Conservation (phyloP, 2,329 filamentous ascomycete species). For the Pestalotiopsis sp. region DNA sequence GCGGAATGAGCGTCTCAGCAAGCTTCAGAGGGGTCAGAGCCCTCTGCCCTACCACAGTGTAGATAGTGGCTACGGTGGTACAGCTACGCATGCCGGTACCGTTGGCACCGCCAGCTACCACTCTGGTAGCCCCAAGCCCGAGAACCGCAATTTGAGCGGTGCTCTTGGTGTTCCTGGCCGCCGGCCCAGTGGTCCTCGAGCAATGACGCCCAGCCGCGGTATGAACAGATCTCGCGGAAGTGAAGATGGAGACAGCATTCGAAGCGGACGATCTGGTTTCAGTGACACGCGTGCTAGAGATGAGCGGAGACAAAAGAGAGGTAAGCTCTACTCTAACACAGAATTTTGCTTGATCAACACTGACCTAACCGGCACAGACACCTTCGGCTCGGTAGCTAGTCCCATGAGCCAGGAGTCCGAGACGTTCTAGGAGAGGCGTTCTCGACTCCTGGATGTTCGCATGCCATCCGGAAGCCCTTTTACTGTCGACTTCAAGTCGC, state of each 20-base stretch:
- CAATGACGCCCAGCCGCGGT: conserved; percentile 60
- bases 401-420: conserved; percentile 51
- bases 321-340: conserved; percentile 37
- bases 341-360: conserved; percentile 14
- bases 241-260: conserved; percentile 44
- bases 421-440: conserved; percentile 47
- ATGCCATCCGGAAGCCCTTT: conserved; percentile 30
- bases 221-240: conserved; percentile 34
- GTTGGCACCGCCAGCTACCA: conserved; percentile 41
- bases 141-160: conserved; percentile 59
- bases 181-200: conserved; percentile 59
- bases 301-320: conserved; percentile 58
- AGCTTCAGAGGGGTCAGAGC: conserved; percentile 51
- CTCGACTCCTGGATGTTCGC: conserved; percentile 26
- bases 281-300: conserved; percentile 12
- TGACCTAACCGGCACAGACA: conserved; percentile 38
- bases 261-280: conserved; percentile 4
- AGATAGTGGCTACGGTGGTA: conserved; percentile 56
- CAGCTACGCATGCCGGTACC: conserved; percentile 39
- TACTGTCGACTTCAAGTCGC: conserved; percentile 25
- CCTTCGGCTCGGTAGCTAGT: conserved; percentile 50
- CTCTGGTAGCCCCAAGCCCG: conserved; percentile 53
- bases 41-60: conserved; percentile 59
- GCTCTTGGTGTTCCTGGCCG: conserved; percentile 54
- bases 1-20: conserved; percentile 48